Base-by-base conservation (phyloP, 768 basidiomycete genomes). In the Suillus cothurnatus region DNA sequence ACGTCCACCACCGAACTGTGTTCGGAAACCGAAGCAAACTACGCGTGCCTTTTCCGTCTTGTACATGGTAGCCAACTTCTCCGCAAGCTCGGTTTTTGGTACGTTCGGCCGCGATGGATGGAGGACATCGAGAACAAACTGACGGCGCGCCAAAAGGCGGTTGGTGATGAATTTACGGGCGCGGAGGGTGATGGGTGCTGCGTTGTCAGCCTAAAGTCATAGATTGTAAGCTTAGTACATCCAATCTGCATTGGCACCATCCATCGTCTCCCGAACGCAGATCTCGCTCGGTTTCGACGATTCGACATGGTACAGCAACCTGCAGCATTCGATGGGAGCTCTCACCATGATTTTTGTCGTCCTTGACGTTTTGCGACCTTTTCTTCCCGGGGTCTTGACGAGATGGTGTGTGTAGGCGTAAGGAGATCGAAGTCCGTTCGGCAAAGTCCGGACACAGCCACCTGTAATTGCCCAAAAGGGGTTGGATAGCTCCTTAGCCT, bases 121-220 rank as follows among this genome's bases (percentile, higher is more conserved):
- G 71, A 97, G 88, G 71, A 97, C 87, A 71, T 96, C 95, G 70
- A 98, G 86, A 71, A 98, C 86, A 76, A 99, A 96, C 85, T 99
- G 97, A 75, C 94, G 93, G 72, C 97, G 93, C 71, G 93, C 89
- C 60, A 99, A 84, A 70, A 99, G 92, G 67, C 95, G 94, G 88
- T 99, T 99, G 77, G 96, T 97, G 81, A 98, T 93, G 85, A 99
- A 99, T 86, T 99, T 98, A 80, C 96, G 93, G 63, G 97, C 97
- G 74, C 97, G 94, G 78, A 99, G 86, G 71, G 97, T 99, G 71
- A 99, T 86, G 66, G 96, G 90, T 78, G 93, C 86, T 79, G 88
- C 84, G 77, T 78, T 83, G 78, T 92, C 92, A 82, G 91, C 86
- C 92, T 93, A 66, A 60, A 70, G 64, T 69, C 66, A 57, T 14